Evolutionary conservation across 2,329 filamentous ascomycete genomes (phyloP), one percentile per base, ranked within the genome.

Genomic region (Periconia sp.): DNA sequence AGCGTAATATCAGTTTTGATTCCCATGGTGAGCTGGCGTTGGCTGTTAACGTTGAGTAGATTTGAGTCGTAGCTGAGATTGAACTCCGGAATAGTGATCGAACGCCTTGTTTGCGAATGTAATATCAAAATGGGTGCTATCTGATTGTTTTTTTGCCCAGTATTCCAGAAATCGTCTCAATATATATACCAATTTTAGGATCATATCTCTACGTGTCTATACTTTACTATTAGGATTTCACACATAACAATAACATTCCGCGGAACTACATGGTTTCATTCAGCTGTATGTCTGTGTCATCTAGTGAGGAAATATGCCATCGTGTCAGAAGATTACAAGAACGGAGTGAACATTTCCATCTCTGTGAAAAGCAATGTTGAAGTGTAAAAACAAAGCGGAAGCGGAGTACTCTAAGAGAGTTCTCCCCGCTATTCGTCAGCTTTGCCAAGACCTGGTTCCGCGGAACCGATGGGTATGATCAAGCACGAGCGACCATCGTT

Each of bases 1-100:
- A 54, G 47, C 30, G 52, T 54, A 44, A 50, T 54, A 7, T 54
- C 37, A 31, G 51, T 49, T 23, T 49, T 45, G 41, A 47, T 47
- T 27, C 42, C 19, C 51, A 53, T 53, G 6, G 15, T 37, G 23
- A 52, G 17, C 7, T 41, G 15, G 7, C 33, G 15, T 42, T 5
- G 20, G 20, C 14, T 15, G 19, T 42, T 9, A 2, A 41, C 2
- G 19, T 13, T 37, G 19, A 19, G 14, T 13, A 8, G 27, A 14
- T 35, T 14, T 3, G 6, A 31, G 13, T 35, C 2, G 19, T 31
- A 14, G n/a, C 31, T 7, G n/a, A 35, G 19, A 5, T 23, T 42
- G 15, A 19, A 43, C 14, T 44, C 8, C 11, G 27, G n/a, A 8
- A 44, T 20, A 42, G 41, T 49, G n/a, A 23, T 19, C 2, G 20